Base-by-base conservation (phyloP, 2,329 filamentous ascomycete species). In the Fulvia fulva region DNA sequence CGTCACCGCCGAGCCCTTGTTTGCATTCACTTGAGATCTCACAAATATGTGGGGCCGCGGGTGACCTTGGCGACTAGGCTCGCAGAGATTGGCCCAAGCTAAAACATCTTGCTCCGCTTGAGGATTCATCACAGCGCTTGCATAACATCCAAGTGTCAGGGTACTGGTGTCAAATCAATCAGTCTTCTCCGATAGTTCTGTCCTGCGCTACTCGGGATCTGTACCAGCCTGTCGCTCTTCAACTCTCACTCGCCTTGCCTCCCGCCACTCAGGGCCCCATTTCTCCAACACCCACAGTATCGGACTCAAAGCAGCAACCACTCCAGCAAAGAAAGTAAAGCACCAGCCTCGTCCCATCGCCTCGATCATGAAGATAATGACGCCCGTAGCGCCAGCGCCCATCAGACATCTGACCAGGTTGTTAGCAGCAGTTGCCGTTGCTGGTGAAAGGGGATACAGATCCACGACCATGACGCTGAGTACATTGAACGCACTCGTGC, bases 401-500 rank as follows among this genome's bases (percentile, higher is more conserved):
- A 76, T 62, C 7, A 72, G 57, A 62, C 76, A 77, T 53, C 70
- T 59, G 4, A 66, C 65, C 2, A 72, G 56, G 55, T 72, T 72
- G 50, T 70, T 71, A 5, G 70, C 74, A 1, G 76, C 75, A 1
- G 74, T 76, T 0, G 75, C 76, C 19, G 75, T 75, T 16, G 74
- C 71, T 1, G 76, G 74, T 19, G 70, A 65, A 19, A 71, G 63
- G 25, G 74, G 73, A 46, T 77, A 75, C 9, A 78, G 55, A 58
- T 79, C 76, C 11, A 78, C 70, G 2, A 79, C 64, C 56, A 78
- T 68, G 32, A 75, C 73, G 52, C 69, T 74, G 63, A 77, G 73
- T 0, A 70, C 70, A n/a, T 73, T 74, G 68, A 88, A 88, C 0
- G 82, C 80, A 1, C 83, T 85, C 3, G 85, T 86, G 12, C 84